These are phyloP conservation scores for Flaveria brownii DNA, from an alignment of 129 eudicot species.

Conservation along the genomic window DNA sequence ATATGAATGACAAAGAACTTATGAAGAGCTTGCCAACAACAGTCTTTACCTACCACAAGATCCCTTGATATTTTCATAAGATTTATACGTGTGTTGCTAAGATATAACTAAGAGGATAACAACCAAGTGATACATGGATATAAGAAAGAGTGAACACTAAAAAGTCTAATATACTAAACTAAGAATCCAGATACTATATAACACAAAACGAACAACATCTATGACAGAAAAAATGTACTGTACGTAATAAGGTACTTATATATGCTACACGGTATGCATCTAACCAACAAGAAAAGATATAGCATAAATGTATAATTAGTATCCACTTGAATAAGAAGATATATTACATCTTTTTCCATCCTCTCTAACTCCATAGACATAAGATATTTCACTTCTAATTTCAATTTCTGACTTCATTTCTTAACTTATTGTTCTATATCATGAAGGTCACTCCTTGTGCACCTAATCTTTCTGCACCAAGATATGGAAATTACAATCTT, in stretches of 20 bases:
- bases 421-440: background rate
- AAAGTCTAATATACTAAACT: background rate
- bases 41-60: constrained; percentile 2
- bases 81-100: background rate
- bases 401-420: background rate
- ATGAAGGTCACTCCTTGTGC: no score
- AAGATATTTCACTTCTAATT: background rate
- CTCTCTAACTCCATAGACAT: background rate
- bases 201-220: background rate
- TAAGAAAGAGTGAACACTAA: background rate
- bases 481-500: background rate
- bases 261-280: background rate
- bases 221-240: background rate
- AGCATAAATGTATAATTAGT: background rate
- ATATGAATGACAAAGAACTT: background rate
- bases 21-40: background rate
- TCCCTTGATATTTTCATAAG: background rate
- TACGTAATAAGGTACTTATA: background rate
- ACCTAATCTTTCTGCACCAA: no score
- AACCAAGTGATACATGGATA: background rate
- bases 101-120: background rate
- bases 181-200: background rate
- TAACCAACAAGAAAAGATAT: background rate
- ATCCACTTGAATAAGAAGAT: background rate
- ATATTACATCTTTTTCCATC: background rate